Conservation (phyloP, 2,329 filamentous ascomycete genomes). For the Macrophomina phaseolina region DNA sequence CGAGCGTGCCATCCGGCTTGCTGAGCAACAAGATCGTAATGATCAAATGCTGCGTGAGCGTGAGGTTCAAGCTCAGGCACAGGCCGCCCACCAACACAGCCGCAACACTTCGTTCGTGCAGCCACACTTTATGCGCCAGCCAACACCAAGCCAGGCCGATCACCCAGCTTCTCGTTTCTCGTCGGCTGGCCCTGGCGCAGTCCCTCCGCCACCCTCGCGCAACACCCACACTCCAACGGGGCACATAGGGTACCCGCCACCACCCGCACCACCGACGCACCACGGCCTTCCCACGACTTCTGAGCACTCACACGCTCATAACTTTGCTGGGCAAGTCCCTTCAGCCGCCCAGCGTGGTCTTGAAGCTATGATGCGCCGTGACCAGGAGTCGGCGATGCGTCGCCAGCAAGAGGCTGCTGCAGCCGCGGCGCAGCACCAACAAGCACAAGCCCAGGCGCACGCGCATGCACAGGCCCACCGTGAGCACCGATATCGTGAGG, state of each 20-base stretch:
- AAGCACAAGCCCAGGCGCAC: conserved; percentile 20
- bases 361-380: conserved; percentile 17
- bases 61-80: conserved; percentile 20
- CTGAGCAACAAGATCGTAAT: conserved; percentile 19
- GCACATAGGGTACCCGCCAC: conserved; percentile 24
- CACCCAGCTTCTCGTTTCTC: conserved; percentile 21
- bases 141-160: conserved; percentile 23
- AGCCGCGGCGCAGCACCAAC: neutral
- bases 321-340: conserved; percentile 1
- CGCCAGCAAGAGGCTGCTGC: conserved; percentile 14
- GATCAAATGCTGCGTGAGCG: conserved; percentile 19
- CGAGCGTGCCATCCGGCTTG: conserved; percentile 20
- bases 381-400: conserved; percentile 4
- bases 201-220: conserved; percentile 10
- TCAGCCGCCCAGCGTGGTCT: conserved; percentile 20
- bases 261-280: conserved; percentile 19
- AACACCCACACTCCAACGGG: conserved; percentile 21
- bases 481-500: conserved; percentile 24
- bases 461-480: conserved; percentile 22
- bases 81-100: conserved; percentile 15
- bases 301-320: neutral
- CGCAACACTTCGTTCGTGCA: conserved; percentile 18
- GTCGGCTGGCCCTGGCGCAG: conserved; percentile 8
- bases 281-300: conserved; percentile 2
- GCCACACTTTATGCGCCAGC: conserved; percentile 20